A percentile compares a stretch with the other conserved stretches of the same genome.
phyloP scores from a whole-genome alignment of 257 asterid genomes.

The Salvia miltiorrhiza region DNA sequence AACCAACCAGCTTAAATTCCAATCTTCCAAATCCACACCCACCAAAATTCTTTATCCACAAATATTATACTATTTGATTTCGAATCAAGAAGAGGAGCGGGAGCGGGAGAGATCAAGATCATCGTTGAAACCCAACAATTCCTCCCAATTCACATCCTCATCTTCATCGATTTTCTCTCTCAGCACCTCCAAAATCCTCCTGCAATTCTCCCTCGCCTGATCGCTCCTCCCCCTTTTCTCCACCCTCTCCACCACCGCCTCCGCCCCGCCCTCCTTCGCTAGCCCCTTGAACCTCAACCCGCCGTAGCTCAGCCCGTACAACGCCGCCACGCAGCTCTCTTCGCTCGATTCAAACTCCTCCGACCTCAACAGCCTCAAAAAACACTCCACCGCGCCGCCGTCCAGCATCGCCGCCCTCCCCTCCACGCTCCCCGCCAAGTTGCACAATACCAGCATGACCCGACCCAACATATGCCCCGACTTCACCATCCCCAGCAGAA shows the following conservation, averaged over 20 bases:
- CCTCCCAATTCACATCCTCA: slow-evolving; percentile 83
- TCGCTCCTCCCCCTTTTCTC: slow-evolving; percentile 49
- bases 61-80: too few relatives aligned
- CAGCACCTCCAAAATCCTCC: slow-evolving; percentile 62
- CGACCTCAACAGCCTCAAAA: slow-evolving; percentile 39
- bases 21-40: not conserved
- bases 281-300: slow-evolving; percentile 88
- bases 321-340: slow-evolving; percentile 63
- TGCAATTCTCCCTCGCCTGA: slow-evolving; percentile 41
- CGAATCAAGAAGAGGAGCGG: not conserved
- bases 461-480: slow-evolving; percentile 64
- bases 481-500: slow-evolving; percentile 59
- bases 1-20: too few relatives aligned
- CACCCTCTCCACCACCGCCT: slow-evolving; percentile 50
- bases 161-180: slow-evolving; percentile 69
- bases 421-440: slow-evolving; percentile 63
- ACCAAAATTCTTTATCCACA: not conserved
- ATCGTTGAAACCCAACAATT: slow-evolving; percentile 59
- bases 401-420: slow-evolving; percentile 84
- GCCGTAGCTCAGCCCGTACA: slow-evolving; percentile 82
- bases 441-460: slow-evolving; percentile 61
- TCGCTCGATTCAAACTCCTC: slow-evolving; percentile 50
- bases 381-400: slow-evolving; percentile 60
- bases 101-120: too few relatives aligned
- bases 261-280: slow-evolving; percentile 90